Conservation (phyloP, 2,329 filamentous ascomycete genomes). For the Cyphellophora europaea region DNA sequence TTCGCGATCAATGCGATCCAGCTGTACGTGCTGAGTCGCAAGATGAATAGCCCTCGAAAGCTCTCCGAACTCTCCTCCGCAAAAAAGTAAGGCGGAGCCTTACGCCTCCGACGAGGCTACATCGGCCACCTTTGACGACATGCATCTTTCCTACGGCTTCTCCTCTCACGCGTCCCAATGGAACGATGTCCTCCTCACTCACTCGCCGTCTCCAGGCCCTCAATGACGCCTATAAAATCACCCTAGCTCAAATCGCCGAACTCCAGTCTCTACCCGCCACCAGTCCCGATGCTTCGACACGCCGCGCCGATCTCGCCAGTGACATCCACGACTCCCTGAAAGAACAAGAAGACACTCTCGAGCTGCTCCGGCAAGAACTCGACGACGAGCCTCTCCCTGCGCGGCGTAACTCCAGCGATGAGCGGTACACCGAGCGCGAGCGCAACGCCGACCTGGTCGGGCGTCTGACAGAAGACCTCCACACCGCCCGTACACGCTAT, state of each 20-base stretch:
- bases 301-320: slow-evolving; percentile 60
- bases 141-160: background rate
- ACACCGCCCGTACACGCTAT: slow-evolving; percentile 58
- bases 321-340: slow-evolving; percentile 74
- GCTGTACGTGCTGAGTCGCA: too few species aligned
- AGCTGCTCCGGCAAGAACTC: slow-evolving; percentile 68
- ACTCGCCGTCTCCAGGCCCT: slow-evolving; percentile 42
- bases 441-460: slow-evolving; percentile 58
- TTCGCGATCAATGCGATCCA: too few species aligned
- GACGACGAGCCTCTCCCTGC: slow-evolving; percentile 39
- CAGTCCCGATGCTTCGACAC: slow-evolving; percentile 48
- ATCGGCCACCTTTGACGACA: background rate
- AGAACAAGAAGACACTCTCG: slow-evolving; percentile 73
- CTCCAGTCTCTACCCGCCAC: slow-evolving; percentile 51
- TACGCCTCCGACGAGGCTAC: background rate
- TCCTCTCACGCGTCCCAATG: background rate
- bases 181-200: slow-evolving; percentile 34
- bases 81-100: background rate
- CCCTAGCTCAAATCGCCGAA: slow-evolving; percentile 46
- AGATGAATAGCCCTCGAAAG: too few species aligned
- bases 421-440: slow-evolving; percentile 45
- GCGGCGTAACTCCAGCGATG: background rate
- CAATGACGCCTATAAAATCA: slow-evolving; percentile 43
- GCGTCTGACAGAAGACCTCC: slow-evolving; percentile 61
- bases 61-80: background rate